phyloP scores from a whole-genome alignment of 2,329 filamentous ascomycete genomes.

The Alternaria ethzedia region DNA sequence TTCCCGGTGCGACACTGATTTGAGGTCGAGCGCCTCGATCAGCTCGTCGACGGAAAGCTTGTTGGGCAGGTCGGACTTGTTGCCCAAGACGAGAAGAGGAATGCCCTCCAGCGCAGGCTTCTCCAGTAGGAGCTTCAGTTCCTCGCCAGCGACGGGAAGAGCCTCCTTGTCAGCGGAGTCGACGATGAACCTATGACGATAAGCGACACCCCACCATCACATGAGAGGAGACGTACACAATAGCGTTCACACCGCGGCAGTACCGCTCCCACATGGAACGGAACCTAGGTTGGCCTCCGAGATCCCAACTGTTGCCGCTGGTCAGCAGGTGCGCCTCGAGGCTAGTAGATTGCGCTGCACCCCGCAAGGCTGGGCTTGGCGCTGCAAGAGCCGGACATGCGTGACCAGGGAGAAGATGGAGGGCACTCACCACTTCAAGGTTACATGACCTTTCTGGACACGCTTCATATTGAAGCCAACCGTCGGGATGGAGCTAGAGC shows the following conservation, averaged over 20 bases:
- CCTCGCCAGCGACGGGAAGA: conserved; percentile 85
- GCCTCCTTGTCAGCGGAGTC: conserved; percentile 87
- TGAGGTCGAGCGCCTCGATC: conserved; percentile 90
- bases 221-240: conserved; percentile 67
- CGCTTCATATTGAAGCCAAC: conserved; percentile 99
- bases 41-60: conserved; percentile 93
- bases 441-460: conserved; percentile 97
- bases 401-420: conserved; percentile 40
- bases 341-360: conserved; percentile 37
- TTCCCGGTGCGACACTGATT: conserved; percentile 86
- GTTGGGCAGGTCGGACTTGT: conserved; percentile 94
- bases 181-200: conserved; percentile 77
- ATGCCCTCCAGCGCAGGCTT: conserved; percentile 87
- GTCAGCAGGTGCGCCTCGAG: conserved; percentile 44
- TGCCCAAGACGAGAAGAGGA: conserved; percentile 90
- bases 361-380: conserved; percentile 43
- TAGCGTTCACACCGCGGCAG: conserved; percentile 95
- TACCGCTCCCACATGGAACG: conserved; percentile 99
- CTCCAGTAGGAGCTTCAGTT: conserved; percentile 86
- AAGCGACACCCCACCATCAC: conserved; percentile 27
- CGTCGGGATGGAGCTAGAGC: conserved; percentile 88
- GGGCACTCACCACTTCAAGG: conserved; percentile 80
- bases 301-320: conserved; percentile 75
- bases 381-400: conserved; percentile 45
- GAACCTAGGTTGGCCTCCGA: conserved; percentile 95